Evolutionary conservation across 805 yeast species (phyloP), one percentile per base, ranked within the genome.

Genomic region (Ogataea methylovora): DNA sequence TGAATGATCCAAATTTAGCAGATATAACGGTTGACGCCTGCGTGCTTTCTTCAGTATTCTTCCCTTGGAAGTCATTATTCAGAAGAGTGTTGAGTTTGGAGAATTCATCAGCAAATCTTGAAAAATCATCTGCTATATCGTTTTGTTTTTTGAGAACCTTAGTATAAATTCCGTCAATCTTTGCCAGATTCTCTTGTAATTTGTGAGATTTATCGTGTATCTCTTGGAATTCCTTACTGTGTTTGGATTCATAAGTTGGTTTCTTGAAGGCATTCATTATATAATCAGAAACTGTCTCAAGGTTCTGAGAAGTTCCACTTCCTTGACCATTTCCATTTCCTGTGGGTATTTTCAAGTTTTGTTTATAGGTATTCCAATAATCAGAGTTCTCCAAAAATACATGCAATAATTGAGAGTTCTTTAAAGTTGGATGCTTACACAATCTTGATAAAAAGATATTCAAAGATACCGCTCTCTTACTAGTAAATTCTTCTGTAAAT

Each of bases 241-340:
- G 72, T 32, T 40, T 46, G 18, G 63, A 56, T 47, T 79, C 84
- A 33, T 66, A 60, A 31, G 71, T 65, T 5, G 81, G 79, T 32
- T 84, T 79, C 36, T 90, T 81, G 51, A 90, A 85, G n/a, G 94
- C 94, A 52, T 90, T 90, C 81, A 90, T 83, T 28, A 92, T 77
- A 3, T 84, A 80, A 51, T 90, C 98, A 0, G 95, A 79, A n/a
- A 90, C 69, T 11, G 84, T 77, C 33, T 92, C 98, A 48, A 67
- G 28, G 58, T 70, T 54, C 40, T 52, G 47, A 20, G 54, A 20
- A 30, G 49, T 30, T 6, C 32, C n/a, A 9, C 29, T 12, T 36
- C 27, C 35, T n/a, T 25, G 22, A n/a, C 17, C 12, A n/a, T 32
- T 24, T 23, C 27, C 50, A 33, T 37, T 49, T n/a, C 20, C 33